Evolutionary conservation across 495 filamentous ascomycete genomes (phyloP).

Genomic region (Aspergillus funiculosus): DNA sequence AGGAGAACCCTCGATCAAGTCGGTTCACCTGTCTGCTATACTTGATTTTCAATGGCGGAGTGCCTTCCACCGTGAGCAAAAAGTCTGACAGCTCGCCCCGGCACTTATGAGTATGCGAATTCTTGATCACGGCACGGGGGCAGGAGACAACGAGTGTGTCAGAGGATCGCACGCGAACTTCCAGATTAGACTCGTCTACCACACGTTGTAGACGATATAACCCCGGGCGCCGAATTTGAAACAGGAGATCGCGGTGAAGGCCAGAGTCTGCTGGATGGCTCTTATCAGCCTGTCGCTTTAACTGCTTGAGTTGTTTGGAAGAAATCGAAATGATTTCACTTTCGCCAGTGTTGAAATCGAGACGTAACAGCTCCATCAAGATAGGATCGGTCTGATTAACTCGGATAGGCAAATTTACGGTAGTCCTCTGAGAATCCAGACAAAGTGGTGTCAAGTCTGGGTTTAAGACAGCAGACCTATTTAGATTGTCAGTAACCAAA

Average conservation of each 20-base stretch:
- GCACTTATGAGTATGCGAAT: conserved; percentile 61
- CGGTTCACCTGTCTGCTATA: conserved; percentile 80
- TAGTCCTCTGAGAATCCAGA: conserved; percentile 54
- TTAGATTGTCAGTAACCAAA: neutral
- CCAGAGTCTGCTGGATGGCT: conserved; percentile 42
- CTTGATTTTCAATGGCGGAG: conserved; percentile 84
- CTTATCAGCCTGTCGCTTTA: conserved; percentile 58
- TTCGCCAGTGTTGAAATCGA: conserved; percentile 71
- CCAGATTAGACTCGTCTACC: conserved; percentile 85
- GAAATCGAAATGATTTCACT: conserved; percentile 73
- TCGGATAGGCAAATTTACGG: conserved; percentile 69
- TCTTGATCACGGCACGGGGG: conserved; percentile 67
- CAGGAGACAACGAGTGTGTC: conserved; percentile 78
- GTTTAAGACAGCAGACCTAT: conserved; percentile 79
- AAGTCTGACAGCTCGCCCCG: conserved; percentile 82
- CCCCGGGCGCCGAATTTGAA: conserved; percentile 71
- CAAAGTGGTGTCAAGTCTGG: conserved; percentile 72
- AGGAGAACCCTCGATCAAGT: conserved; percentile 67
- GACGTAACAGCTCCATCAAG: conserved; percentile 74
- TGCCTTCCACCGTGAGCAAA: conserved; percentile 73
- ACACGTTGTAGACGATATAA: conserved; percentile 79
- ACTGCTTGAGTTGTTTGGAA: conserved; percentile 60
- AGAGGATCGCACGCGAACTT: conserved; percentile 69
- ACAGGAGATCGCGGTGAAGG: conserved; percentile 53
- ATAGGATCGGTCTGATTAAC: conserved; percentile 90